Evolutionary conservation across 257 asterid species (phyloP), one percentile per base, ranked within the genome.

Genomic region (Anisodus acutangulus): DNA sequence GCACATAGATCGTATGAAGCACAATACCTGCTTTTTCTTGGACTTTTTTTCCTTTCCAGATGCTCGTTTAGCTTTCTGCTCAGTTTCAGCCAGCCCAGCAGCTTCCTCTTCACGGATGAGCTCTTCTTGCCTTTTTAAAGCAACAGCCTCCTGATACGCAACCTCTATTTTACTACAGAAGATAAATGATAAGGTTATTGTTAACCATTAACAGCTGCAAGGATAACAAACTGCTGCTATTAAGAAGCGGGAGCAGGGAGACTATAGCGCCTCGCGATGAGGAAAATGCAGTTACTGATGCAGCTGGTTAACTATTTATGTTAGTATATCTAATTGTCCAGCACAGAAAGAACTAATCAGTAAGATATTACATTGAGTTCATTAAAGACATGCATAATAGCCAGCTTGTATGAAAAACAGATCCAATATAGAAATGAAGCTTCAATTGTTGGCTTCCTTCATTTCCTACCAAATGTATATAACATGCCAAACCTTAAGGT

Each of bases 31-130:
- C 64, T 89, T 90, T 88, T 89, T 90, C 89, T 90, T 90, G 7
- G 93, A 87, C 82, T 88, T 95, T 89, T 93, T 95, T 87, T 94
- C 97, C 92, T 91, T 93, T 58, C 93, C 98, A 47, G 84, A 87
- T 85, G 89, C 87, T 57, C 85, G 85, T 88, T 92, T 94, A 47
- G 91, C 86, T 88, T 94, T 95, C 59, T 90, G 98, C 87, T 93
- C 97, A 54, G 83, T 87, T 86, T 88, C 99, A 22, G 96, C 97
- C 86, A 95, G 87, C 94, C 97, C 89, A 57, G 97, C 93, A 16
- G 95, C 99, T 91, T 92, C 98, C 89, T 95, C 99, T 86, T 95
- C 98, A 79, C 98, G 97, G 47, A 95, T 94, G 85, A 95, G 99
- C 86, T 95, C 99, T 86, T 95, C 99, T 90, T 94, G 99, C 90